Conservation (phyloP, 805 yeast genomes). For the Monosporozyma servazzii region DNA sequence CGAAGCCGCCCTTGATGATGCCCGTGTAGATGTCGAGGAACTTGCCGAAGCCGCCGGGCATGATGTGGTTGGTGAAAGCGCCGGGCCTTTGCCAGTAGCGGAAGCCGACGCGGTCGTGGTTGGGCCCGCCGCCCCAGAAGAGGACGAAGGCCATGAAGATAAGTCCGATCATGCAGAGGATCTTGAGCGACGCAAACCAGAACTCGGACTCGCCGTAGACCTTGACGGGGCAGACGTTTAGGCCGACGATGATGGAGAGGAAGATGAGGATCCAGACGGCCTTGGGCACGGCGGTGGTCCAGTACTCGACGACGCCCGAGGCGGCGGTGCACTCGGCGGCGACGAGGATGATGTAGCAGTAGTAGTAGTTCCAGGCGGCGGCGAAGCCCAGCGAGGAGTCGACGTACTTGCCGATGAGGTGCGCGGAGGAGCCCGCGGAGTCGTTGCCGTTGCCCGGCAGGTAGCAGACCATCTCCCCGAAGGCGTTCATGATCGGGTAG, state of each 20-base stretch:
- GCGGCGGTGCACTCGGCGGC: slow-evolving; percentile 61
- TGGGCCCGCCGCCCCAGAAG: slow-evolving; percentile 42
- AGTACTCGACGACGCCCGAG: slow-evolving; percentile 50
- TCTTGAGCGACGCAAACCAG: slow-evolving; percentile 37
- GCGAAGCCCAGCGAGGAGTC: slow-evolving; percentile 54
- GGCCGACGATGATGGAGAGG: slow-evolving; percentile 36
- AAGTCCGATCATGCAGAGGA: slow-evolving; percentile 38
- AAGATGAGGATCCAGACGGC: slow-evolving; percentile 55
- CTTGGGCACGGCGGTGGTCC: slow-evolving; percentile 43
- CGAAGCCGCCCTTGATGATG: slow-evolving; percentile 54
- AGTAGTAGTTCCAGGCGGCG: slow-evolving; percentile 48
- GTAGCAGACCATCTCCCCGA: slow-evolving; percentile 62
- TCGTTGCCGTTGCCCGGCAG: slow-evolving; percentile 42
- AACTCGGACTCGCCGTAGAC: slow-evolving; percentile 35
- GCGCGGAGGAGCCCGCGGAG: slow-evolving; percentile 45
- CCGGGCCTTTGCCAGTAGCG: slow-evolving; percentile 58
- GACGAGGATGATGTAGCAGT: slow-evolving; percentile 40
- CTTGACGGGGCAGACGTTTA: slow-evolving; percentile 46
- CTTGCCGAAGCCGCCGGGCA: slow-evolving; percentile 48
- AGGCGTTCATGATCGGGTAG: slow-evolving; percentile 52
- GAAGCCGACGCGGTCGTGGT: slow-evolving; percentile 51
- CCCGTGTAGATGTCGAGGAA: slow-evolving; percentile 58
- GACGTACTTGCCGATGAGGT: slow-evolving; percentile 49
- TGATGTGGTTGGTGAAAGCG: slow-evolving; percentile 43
- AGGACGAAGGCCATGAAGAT: slow-evolving; percentile 37